Evolutionary conservation across 2,329 filamentous ascomycete genomes (phyloP).

Genomic region (Talaromyces marneffei): DNA sequence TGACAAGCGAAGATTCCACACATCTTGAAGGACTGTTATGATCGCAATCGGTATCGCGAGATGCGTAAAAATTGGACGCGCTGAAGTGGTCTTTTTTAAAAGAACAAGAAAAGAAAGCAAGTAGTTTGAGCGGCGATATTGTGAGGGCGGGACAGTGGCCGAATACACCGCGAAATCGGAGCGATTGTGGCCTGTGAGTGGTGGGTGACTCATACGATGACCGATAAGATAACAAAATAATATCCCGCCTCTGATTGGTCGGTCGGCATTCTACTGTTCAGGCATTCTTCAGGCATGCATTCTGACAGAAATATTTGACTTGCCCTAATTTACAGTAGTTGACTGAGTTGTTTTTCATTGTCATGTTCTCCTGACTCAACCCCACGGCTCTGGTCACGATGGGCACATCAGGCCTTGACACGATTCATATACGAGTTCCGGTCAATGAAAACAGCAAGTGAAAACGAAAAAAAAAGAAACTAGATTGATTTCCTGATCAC

Average conservation of each 20-base stretch:
- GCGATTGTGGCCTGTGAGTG: conserved; percentile 9
- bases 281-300: background rate
- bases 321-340: background rate
- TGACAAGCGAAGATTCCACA: conserved; percentile 98
- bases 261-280: background rate
- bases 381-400: background rate
- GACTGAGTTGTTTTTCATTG: background rate
- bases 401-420: background rate
- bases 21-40: conserved; percentile 58
- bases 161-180: conserved; percentile 13
- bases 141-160: background rate
- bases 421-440: background rate
- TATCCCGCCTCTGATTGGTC: background rate
- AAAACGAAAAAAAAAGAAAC: background rate
- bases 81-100: background rate
- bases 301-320: background rate
- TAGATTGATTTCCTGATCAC: background rate
- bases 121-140: background rate
- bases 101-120: conserved; percentile 4
- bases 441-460: background rate
- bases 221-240: conserved; percentile 14
- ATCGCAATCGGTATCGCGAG: background rate
- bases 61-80: background rate
- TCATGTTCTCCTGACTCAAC: background rate
- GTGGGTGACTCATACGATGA: conserved; percentile 13